Evolutionary conservation across 2,329 filamentous ascomycete species (phyloP), one percentile per base, ranked within the genome.

Genomic region (Pseudogymnoascus sp.): DNA sequence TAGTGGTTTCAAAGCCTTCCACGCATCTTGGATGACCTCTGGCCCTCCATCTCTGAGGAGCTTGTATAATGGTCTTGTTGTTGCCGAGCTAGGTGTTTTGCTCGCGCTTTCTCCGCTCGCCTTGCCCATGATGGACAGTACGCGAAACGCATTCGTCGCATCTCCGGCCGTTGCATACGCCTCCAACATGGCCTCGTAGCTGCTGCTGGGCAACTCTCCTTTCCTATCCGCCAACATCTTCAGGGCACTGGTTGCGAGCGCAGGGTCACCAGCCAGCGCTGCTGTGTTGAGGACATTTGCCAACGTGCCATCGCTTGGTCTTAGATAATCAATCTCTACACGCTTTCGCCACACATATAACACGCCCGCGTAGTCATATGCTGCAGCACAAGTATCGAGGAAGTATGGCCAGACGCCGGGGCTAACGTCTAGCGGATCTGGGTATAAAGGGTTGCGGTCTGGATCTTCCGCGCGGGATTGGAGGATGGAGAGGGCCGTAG

Each of bases 161-260:
- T 94, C 85, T 1, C 80, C 78, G 3, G 77, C 76, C 13, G 73
- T 73, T 9, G 85, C 78, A 70, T 95, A 90, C 3, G 88, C 82
- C 62, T 90, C 85, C 5, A 92, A 77, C 29, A 97, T 80, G 29
- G 87, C 81, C 72, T 95, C 91, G 74, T 94, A 96, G 71, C 97
- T 90, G 65, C 88, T 80, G 5, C 81, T 74, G 7, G 80, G 77
- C 37, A 92, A 78, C 40, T 81, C 78, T 1, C 82, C 80, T 12
- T 79, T 79, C 25, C 85, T 80, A 7, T 81, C 77, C 4, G 81
- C 80, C 15, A 93, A 79, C 60, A 86, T 75, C 25, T 85, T 80
- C 64, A 96, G 84, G 31, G 89, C 88, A 31, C 87, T 83, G 5
- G 85, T 86, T 1, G 88, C 89, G 8, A 97, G 79, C 0, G 78